These are phyloP conservation scores for Ogataea sp. DNA, from an alignment of 805 yeast genomes.

Conservation along the genomic window DNA sequence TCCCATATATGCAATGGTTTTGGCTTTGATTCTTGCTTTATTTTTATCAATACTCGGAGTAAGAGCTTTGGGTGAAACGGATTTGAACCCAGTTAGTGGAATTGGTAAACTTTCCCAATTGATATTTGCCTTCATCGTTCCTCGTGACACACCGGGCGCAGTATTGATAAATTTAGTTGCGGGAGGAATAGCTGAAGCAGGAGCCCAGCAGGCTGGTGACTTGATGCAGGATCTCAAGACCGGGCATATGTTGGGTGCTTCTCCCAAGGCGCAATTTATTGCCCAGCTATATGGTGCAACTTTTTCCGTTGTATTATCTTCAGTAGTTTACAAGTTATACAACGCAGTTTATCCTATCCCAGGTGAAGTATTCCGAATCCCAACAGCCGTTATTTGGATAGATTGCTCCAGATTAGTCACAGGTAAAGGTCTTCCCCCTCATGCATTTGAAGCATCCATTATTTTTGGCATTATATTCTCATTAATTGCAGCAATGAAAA, in stretches of 20 bases:
- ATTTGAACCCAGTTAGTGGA: conserved; percentile 93
- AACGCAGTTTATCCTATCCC: conserved; percentile 82
- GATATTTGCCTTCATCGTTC: conserved; percentile 75
- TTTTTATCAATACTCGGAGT: conserved; percentile 81
- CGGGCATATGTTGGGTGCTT: conserved; percentile 85
- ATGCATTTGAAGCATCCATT: conserved; percentile 53
- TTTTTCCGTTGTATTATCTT: conserved; percentile 74
- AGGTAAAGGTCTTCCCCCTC: conserved; percentile 84
- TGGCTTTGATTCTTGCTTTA: conserved; percentile 69
- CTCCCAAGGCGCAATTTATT: conserved; percentile 83
- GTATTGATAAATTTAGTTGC: conserved; percentile 83
- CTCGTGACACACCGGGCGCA: conserved; percentile 67
- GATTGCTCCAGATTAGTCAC: conserved; percentile 91
- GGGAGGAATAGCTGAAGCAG: conserved; percentile 97
- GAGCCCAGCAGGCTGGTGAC: conserved; percentile 99
- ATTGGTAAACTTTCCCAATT: conserved; percentile 92
- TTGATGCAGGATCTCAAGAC: conserved; percentile 96
- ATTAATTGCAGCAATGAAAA: conserved; percentile 53
- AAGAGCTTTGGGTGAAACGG: conserved; percentile 94
- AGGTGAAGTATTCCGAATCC: conserved; percentile 71
- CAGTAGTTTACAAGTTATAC: conserved; percentile 77
- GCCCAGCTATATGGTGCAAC: conserved; percentile 87
- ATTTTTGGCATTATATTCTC: conserved; percentile 65
- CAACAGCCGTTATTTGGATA: conserved; percentile 95
- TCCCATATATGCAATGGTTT: conserved; percentile 60